Conservation (phyloP, 2,329 filamentous ascomycete species). For the Penicillium italicum region DNA sequence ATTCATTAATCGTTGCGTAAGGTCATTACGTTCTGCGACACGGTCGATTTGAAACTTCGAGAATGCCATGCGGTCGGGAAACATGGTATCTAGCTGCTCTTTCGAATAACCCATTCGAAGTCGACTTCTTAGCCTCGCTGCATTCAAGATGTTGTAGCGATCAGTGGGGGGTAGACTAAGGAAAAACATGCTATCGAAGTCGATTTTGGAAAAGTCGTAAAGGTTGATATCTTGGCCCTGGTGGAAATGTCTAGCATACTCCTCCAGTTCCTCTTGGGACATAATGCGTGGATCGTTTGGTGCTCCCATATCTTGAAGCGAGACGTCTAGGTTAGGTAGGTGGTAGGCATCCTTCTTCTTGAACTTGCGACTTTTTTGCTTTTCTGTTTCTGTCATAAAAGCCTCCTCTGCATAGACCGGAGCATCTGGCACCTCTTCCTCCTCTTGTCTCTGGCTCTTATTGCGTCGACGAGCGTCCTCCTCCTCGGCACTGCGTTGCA, state of each 20-base stretch:
- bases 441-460: slow-evolving; percentile 46
- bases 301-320: slow-evolving; percentile 79
- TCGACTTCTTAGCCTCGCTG: slow-evolving; percentile 79
- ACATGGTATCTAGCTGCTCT: slow-evolving; percentile 94
- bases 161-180: slow-evolving; percentile 83
- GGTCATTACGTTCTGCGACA: slow-evolving; percentile 84
- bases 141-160: slow-evolving; percentile 96
- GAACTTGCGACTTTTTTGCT: slow-evolving; percentile 71
- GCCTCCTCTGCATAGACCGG: slow-evolving; percentile 90
- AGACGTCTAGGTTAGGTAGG: slow-evolving; percentile 75
- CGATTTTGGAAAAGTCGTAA: slow-evolving; percentile 98
- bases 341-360: slow-evolving; percentile 93
- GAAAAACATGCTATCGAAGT: slow-evolving; percentile 96
- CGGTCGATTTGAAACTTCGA: slow-evolving; percentile 94
- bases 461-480: slow-evolving; percentile 62
- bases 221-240: slow-evolving; percentile 81
- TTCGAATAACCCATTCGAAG: slow-evolving; percentile 95
- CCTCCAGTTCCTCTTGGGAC: slow-evolving; percentile 89
- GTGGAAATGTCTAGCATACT: slow-evolving; percentile 90
- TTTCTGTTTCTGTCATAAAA: slow-evolving; percentile 73
- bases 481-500: slow-evolving; percentile 85
- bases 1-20: slow-evolving; percentile 92
- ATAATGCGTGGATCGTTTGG: slow-evolving; percentile 93
- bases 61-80: slow-evolving; percentile 95
- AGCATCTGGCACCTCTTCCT: slow-evolving; percentile 68